Conservation (phyloP, 2,329 filamentous ascomycete genomes). For the Xylaria hypoxylon region DNA sequence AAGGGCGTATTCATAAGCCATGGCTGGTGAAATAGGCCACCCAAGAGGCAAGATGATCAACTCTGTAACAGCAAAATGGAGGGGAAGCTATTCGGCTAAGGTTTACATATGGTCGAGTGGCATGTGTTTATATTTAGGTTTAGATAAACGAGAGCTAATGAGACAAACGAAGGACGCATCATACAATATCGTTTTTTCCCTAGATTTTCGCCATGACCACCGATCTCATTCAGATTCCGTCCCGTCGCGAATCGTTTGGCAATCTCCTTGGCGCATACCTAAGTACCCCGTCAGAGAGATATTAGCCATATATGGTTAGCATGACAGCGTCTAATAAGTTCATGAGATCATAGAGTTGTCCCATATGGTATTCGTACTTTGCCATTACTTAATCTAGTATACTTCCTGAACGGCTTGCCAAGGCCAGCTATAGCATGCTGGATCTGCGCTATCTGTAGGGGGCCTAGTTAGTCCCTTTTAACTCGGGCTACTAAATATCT, state of each 20-base stretch:
- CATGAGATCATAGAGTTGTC: constrained; percentile 44
- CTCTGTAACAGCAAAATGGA: constrained; percentile 8
- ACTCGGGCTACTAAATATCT: not conserved
- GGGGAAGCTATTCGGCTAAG: not conserved
- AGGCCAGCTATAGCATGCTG: not conserved
- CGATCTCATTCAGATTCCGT: constrained; percentile 18
- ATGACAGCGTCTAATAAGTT: constrained; percentile 13
- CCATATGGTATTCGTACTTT: too few relatives aligned
- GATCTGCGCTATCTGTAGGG: too few relatives aligned
- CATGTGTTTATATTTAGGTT: constrained; percentile 35
- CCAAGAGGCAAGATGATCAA: constrained; percentile 12
- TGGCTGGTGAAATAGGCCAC: constrained; percentile 29
- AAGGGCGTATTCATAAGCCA: constrained; percentile 50
- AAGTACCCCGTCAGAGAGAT: not conserved
- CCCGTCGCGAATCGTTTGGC: constrained; percentile 17
- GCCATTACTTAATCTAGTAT: not conserved
- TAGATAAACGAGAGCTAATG: constrained; percentile 2
- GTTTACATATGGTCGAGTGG: constrained; percentile 15
- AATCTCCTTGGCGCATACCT: constrained; percentile 23
- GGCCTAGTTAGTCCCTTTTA: not conserved
- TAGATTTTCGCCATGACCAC: constrained; percentile 10
- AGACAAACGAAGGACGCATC: constrained; percentile 13
- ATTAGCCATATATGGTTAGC: constrained; percentile 2
- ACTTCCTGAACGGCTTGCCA: not conserved
- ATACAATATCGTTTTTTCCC: constrained; percentile 19